These are phyloP conservation scores for Phytophthora aleatoria DNA, from an alignment of 352 stramenopile genomes.

Conservation along the genomic window DNA sequence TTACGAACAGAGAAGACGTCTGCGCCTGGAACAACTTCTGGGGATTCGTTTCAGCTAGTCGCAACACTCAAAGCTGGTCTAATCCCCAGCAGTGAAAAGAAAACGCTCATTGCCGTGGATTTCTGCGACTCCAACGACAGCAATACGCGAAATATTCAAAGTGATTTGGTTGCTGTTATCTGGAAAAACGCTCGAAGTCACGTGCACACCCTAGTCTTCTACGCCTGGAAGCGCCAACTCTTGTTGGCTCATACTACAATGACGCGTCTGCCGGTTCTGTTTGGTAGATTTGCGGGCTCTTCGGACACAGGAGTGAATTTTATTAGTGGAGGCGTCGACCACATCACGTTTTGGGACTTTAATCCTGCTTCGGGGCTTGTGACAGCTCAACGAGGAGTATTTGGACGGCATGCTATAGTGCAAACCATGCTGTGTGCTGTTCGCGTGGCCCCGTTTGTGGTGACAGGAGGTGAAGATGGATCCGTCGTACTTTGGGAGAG, in stretches of 20 bases:
- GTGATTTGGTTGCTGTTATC: slow-evolving; percentile 54
- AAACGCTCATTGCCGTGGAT: slow-evolving; percentile 29
- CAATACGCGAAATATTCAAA: slow-evolving; percentile 21
- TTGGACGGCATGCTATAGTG: slow-evolving; percentile 62
- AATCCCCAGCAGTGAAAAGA: slow-evolving; percentile 3
- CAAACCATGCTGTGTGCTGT: slow-evolving; percentile 54
- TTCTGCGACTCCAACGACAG: slow-evolving; percentile 34
- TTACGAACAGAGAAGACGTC: slow-evolving; percentile 34
- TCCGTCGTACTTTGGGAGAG: slow-evolving; percentile 64
- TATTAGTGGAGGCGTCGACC: slow-evolving; percentile 71
- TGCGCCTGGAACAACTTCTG: neutral
- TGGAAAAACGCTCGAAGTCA: slow-evolving; percentile 51
- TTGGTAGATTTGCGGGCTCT: slow-evolving; percentile 48
- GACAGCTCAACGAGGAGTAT: slow-evolving; percentile 58
- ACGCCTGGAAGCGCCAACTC: slow-evolving; percentile 48
- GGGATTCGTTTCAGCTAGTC: slow-evolving; percentile 39
- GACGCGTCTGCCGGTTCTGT: slow-evolving; percentile 60
- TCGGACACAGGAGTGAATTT: slow-evolving; percentile 35
- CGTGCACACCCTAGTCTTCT: slow-evolving; percentile 53
- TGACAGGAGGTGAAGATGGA: slow-evolving; percentile 60
- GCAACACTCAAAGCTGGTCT: slow-evolving; percentile 28
- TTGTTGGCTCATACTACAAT: slow-evolving; percentile 44
- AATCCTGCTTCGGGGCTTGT: slow-evolving; percentile 55
- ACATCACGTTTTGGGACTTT: slow-evolving; percentile 70
- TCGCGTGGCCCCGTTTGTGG: slow-evolving; percentile 47